Evolutionary conservation across 768 basidiomycete species (phyloP).

Genomic region (Tulasnella sp.): DNA sequence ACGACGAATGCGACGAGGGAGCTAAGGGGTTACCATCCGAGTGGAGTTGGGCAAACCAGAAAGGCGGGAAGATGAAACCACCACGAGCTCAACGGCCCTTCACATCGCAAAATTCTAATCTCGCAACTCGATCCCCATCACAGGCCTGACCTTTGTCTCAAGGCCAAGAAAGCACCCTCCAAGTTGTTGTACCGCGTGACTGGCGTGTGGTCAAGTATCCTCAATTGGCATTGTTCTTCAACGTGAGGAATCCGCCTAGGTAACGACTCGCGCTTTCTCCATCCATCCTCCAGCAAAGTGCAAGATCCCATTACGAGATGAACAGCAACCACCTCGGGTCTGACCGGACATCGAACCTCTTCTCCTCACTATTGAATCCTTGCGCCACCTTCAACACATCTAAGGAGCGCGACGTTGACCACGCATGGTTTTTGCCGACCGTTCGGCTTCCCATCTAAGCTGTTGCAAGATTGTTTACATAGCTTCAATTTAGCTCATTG

Average conservation of each 20-base stretch:
- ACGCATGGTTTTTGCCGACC: not conserved
- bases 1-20: constrained; percentile 21
- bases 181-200: not conserved
- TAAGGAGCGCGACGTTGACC: not conserved
- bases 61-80: not conserved
- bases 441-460: not conserved
- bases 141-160: not conserved
- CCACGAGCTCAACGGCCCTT: not conserved
- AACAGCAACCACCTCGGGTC: not conserved
- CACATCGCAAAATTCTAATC: not conserved
- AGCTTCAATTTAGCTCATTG: no score
- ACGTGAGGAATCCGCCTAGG: not conserved
- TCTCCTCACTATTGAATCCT: not conserved
- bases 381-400: not conserved
- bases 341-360: not conserved
- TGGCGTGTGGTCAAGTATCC: not conserved
- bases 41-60: constrained; percentile 15
- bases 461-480: not conserved
- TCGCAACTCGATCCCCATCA: not conserved
- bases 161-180: not conserved
- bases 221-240: not conserved
- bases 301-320: not conserved
- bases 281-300: no score
- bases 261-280: no score
- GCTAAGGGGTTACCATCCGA: constrained; percentile 18